Base-by-base conservation (phyloP, 176 grass and related monocot genomes). In the Puya raimondii region DNA sequence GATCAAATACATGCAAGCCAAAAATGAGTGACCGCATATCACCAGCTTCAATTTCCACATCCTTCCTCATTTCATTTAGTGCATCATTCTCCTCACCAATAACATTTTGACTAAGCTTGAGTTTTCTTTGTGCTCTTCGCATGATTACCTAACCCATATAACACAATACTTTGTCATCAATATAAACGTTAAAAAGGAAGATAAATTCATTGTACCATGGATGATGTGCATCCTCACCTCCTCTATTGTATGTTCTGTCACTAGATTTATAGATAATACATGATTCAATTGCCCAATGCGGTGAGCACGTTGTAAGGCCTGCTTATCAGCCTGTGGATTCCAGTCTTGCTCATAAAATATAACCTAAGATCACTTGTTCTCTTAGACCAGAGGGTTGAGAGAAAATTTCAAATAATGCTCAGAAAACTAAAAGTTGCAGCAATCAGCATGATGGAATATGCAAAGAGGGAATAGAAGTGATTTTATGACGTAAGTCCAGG, bases 281-380 rank as follows among this genome's bases (percentile, higher is more conserved):
- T 92, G 83, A 82, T 96, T 89, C 56, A 92, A 70, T 83, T 96
- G 92, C 74, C 92, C 92, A 67, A 96, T 96, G 76, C 92, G 92
- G 78, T 96, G 88, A 80, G 88, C 79, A 9, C 92, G 88, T 75
- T 96, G 92, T 78, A 96, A 86, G 17, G 92, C 88, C 79, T 96
- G 92, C 76, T 96, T 96, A 52, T 96, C 88, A 29, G 72, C 92
- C 85, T 92, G 92, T 67, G 92, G 92, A 80, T 96, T 96, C 92
- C 92, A 96, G 72, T 96, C 92, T 89, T 96, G 92, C 63, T 96
- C 92, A 83, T 96, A 96, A 76, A 96, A 96, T 65, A 96, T 89
- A 73, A 92, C 92, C 92, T 96, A 69, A 69, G 72, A 53, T 10
- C n/a, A 52, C 74, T 71, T 74, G 64, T 61, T 69, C 64, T 54